Conservation (phyloP, 225 moss, liverwort and hornwort genomes). For the Marchantia polymorpha region DNA sequence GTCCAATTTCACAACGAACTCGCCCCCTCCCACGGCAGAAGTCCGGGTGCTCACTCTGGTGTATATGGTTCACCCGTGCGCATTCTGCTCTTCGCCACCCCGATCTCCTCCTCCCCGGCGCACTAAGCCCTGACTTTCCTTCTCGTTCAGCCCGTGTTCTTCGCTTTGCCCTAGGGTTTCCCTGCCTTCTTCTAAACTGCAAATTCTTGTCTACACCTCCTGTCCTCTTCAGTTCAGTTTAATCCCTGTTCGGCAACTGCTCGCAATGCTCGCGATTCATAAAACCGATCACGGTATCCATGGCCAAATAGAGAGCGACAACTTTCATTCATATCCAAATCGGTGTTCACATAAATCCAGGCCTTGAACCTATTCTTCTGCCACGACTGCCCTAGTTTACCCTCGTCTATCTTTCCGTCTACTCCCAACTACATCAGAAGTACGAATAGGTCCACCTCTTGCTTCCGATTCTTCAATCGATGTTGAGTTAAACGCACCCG, state of each 20-base stretch:
- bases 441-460: neutral
- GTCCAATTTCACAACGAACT: too few relatives aligned
- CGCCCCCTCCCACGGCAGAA: too few relatives aligned
- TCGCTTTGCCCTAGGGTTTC: neutral
- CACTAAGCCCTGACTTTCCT: too few relatives aligned
- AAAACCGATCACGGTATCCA: neutral
- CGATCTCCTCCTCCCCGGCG: too few relatives aligned
- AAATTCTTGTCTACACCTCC: neutral
- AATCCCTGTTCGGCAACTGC: neutral
- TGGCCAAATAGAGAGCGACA: neutral
- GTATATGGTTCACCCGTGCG: too few relatives aligned
- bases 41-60: too few relatives aligned
- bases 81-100: too few relatives aligned
- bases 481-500: too few relatives aligned
- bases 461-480: neutral
- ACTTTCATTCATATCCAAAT: neutral
- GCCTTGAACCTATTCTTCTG: neutral
- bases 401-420: neutral
- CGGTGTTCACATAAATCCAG: neutral
- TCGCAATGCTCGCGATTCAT: neutral
- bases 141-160: slow-evolving; percentile 8
- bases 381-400: neutral
- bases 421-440: neutral
- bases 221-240: neutral
- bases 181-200: neutral